Evolutionary conservation across 805 yeast species (phyloP), one percentile per base, ranked within the genome.

Genomic region (Sugiyamaella chiloensis): DNA sequence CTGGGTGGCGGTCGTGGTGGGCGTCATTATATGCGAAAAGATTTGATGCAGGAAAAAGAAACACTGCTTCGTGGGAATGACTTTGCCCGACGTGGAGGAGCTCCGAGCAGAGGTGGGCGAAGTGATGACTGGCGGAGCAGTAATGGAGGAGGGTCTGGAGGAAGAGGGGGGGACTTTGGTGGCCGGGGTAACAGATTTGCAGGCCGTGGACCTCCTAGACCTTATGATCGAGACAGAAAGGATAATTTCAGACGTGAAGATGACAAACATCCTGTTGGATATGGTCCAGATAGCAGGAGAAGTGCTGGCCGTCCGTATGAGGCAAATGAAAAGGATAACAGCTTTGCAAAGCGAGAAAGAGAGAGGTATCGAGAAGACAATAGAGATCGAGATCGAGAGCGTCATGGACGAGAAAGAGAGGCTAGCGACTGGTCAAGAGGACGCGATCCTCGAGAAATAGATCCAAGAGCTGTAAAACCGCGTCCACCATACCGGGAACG

Each of bases 1-100:
- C 69, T 91, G 2, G 96, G 96, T 1, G 97, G 97, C 3, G 97
- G 97, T 0, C 65, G 86, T n/a, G 97, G 97, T 3, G 96, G 96
- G 1, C 71, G 93, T 47, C 80, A 81, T 43, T 81, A 81, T 59
- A 73, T 80, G 2, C 69, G 64, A 50, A 62, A 53, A 11, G 52
- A 42, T 11, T 40, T 57, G 16, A 42, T 58, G 42, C 51, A 56
- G 36, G 44, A 34, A 55, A 39, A 51, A 42, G 46, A 46, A 24
- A 40, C 24, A 23, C 32, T 12, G 24, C 24, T 17, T 24, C 44
- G 44, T n/a, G n/a, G n/a, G n/a, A n/a, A 49, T 32, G 44, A 32
- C 16, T 27, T 37, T 21, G 27, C 40, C n/a, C n/a, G n/a, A n/a
- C n/a, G n/a, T n/a, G n/a, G n/a, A n/a, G n/a, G n/a, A n/a, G n/a